Conservation (phyloP, 805 yeast species). For the Yarrowia sp. region DNA sequence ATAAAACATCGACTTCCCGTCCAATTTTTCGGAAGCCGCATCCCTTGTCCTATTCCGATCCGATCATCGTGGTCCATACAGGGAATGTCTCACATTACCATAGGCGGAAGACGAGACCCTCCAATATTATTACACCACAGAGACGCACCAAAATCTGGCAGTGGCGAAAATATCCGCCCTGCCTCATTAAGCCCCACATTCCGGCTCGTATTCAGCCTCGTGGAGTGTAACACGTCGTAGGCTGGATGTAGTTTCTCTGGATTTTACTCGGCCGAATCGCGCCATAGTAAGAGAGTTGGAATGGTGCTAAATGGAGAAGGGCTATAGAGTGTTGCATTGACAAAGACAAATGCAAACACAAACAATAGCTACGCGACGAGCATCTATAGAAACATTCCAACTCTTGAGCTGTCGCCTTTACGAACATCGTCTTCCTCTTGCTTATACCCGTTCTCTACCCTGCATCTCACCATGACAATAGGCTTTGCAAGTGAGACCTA, state of each 20-base stretch:
- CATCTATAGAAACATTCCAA: no score
- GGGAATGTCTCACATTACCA: not conserved
- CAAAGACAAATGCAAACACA: no score
- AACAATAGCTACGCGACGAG: no score
- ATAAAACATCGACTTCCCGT: no score
- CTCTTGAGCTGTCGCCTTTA: no score
- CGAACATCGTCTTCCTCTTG: no score
- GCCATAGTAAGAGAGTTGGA: not conserved
- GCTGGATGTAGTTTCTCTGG: no score
- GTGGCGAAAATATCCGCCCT: not conserved
- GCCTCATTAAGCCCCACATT: not conserved
- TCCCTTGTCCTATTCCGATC: not conserved
- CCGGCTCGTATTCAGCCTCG: constrained; percentile 10
- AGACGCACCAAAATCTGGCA: not conserved
- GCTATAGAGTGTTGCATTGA: no score
- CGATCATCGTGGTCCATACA: not conserved
- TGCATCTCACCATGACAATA: not conserved
- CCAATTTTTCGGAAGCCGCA: not conserved
- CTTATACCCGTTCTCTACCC: not conserved
- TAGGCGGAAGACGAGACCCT: no score
- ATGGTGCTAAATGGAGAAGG: no score
- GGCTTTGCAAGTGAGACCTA: not conserved
- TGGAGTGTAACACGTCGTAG: not conserved
- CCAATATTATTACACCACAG: no score
- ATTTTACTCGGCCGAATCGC: not conserved